Conservation (phyloP, 179 eudicot genomes). For the Vitellaria paradoxa region DNA sequence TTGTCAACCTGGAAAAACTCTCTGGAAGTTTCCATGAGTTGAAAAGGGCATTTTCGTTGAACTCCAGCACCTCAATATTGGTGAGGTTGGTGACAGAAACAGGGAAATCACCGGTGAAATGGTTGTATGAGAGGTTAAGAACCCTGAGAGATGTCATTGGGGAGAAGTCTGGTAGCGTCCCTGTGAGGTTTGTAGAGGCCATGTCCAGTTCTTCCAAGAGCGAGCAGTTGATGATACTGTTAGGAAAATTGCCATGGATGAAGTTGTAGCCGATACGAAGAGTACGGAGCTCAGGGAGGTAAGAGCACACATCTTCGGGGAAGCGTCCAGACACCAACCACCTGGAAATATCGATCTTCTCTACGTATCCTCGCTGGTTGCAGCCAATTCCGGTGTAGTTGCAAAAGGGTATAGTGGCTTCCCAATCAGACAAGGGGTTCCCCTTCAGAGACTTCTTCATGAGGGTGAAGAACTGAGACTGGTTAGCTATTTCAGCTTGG, state of each 20-base stretch:
- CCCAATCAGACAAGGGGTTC: conserved; percentile 51
- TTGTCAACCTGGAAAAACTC: conserved; percentile 42
- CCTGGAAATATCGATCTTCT: conserved; percentile 47
- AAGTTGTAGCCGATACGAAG: conserved; percentile 61
- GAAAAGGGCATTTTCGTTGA: conserved; percentile 62
- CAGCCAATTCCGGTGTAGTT: conserved; percentile 65
- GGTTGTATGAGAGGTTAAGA: conserved; percentile 71
- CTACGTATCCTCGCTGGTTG: conserved; percentile 48
- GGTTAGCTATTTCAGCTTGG: conserved; percentile 34
- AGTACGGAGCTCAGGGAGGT: conserved; percentile 56
- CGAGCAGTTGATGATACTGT: conserved; percentile 66
- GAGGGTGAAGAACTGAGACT: conserved; percentile 62
- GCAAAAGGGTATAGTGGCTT: conserved; percentile 39
- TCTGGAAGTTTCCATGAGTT: conserved; percentile 70
- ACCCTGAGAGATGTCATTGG: conserved; percentile 44
- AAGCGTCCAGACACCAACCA: conserved; percentile 63
- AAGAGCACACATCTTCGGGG: conserved; percentile 69
- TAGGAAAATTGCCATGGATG: conserved; percentile 54
- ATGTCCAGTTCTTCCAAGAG: conserved; percentile 62
- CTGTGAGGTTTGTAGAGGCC: conserved; percentile 45
- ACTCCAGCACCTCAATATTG: conserved; percentile 53
- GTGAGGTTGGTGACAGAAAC: conserved; percentile 67
- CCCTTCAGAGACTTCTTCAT: conserved; percentile 64
- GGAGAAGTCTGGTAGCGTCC: conserved; percentile 68
- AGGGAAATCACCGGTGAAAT: conserved; percentile 71